phyloP scores from a whole-genome alignment of 306 rosid genomes.

The Fagus crenata region DNA sequence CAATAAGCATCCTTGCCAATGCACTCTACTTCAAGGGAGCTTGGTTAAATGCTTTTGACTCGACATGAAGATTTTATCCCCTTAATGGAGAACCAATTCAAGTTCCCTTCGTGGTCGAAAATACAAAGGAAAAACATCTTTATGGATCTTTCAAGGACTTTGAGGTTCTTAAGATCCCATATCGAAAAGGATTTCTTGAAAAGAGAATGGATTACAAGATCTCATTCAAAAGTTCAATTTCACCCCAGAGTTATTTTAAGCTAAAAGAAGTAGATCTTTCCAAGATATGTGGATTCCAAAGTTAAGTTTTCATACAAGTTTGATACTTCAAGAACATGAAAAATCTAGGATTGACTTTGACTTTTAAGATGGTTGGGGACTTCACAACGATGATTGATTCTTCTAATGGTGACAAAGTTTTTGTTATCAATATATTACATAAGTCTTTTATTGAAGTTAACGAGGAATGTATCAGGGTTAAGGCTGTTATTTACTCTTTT shows the following conservation, averaged over 20 bases:
- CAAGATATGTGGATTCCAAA: constrained; percentile 17
- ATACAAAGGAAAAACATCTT: not conserved
- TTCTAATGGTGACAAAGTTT: not conserved
- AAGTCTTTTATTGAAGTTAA: constrained; percentile 8
- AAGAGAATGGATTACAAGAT: not conserved
- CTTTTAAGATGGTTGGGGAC: not conserved
- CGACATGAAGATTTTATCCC: not conserved
- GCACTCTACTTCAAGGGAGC: constrained; percentile 21
- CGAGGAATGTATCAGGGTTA: constrained; percentile 9
- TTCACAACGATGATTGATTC: constrained; percentile 3
- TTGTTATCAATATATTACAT: not conserved
- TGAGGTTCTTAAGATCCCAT: constrained; percentile 5
- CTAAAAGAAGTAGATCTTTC: constrained; percentile 22
- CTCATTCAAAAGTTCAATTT: not conserved
- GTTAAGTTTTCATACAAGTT: constrained; percentile 13
- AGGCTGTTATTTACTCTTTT: not conserved
- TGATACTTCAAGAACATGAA: constrained; percentile 7
- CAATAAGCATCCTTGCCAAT: not conserved
- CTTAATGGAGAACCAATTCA: not conserved
- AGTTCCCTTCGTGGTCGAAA: constrained; percentile 2
- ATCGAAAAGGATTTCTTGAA: not conserved
- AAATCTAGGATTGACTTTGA: not conserved
- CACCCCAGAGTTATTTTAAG: not conserved
- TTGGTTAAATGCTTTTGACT: constrained; percentile 6
- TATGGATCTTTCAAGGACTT: not conserved